Evolutionary conservation across 257 asterid species (phyloP).

Genomic region (Penstemon barbatus): DNA sequence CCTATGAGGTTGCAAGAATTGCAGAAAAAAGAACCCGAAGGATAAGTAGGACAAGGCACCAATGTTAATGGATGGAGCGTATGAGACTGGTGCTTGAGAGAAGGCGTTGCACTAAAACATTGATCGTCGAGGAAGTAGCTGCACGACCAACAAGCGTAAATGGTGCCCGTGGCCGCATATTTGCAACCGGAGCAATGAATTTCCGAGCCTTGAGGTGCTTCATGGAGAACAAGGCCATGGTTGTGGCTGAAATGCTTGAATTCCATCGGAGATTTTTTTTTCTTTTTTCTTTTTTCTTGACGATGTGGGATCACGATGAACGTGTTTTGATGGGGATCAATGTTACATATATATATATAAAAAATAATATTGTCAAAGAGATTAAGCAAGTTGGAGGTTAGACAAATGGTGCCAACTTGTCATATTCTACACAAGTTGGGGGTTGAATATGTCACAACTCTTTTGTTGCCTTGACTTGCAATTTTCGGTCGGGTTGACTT

Average conservation of each 20-base stretch:
- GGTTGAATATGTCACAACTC: background rate
- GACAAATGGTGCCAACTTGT: background rate
- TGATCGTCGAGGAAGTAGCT: conserved; percentile 58
- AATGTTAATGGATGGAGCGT: conserved; percentile 55
- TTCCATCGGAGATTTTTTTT: conserved; percentile 34
- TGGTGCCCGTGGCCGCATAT: conserved; percentile 38
- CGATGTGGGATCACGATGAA: background rate
- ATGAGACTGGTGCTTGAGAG: conserved; percentile 53
- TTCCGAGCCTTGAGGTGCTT: conserved; percentile 43
- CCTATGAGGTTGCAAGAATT: conserved; percentile 51
- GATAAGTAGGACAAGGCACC: conserved; percentile 59
- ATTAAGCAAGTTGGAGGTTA: background rate
- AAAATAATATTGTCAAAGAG: conserved; percentile 16
- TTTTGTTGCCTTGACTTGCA: no score
- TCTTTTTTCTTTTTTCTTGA: background rate
- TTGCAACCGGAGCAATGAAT: conserved; percentile 66
- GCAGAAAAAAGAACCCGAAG: conserved; percentile 54
- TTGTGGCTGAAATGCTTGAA: conserved; percentile 66
- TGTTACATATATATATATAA: background rate
- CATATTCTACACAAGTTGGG: background rate
- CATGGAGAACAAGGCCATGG: conserved; percentile 57
- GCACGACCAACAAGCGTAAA: conserved; percentile 61
- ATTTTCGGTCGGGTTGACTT: no score
- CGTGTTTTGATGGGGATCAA: conserved; percentile 6
- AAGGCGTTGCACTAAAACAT: conserved; percentile 55